A percentile compares a stretch with the other conserved stretches of the same genome.
These are phyloP conservation scores for Leccinum olivaceopallidum DNA, from an alignment of 768 basidiomycete species.

Conservation along the genomic window DNA sequence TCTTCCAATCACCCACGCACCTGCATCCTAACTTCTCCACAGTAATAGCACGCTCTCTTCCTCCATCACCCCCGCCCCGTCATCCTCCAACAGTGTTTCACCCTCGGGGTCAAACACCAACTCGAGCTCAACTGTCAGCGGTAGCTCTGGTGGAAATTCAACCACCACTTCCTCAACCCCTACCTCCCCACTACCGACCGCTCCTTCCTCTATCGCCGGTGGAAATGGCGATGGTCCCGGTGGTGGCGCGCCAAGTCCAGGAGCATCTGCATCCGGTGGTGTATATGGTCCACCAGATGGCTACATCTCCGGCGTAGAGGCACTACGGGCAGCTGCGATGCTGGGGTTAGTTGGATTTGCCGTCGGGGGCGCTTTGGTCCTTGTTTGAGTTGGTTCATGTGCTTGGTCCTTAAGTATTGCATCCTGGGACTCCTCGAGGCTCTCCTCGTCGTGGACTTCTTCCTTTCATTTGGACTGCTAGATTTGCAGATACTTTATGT, in stretches of 20 bases:
- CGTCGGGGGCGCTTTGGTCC: constrained; percentile 49
- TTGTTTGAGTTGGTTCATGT: constrained; percentile 35
- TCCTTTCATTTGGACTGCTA: constrained; percentile 21
- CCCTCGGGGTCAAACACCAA: constrained; percentile 24
- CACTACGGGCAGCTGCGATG: constrained; percentile 46
- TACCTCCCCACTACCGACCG: constrained; percentile 46
- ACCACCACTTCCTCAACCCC: constrained; percentile 27
- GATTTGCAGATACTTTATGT: constrained; percentile 22
- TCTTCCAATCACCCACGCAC: constrained; percentile 16
- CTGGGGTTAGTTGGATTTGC: constrained; percentile 46
- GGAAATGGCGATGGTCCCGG: constrained; percentile 45
- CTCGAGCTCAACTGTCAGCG: constrained; percentile 20
- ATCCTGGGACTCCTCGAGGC: constrained; percentile 10
- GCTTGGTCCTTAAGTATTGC: constrained; percentile 7
- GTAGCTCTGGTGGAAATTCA: constrained; percentile 29
- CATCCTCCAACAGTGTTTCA: constrained; percentile 24
- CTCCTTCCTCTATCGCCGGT: constrained; percentile 52
- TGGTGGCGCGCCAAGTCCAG: constrained; percentile 57
- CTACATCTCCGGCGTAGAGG: constrained; percentile 59
- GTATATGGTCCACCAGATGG: constrained; percentile 67
- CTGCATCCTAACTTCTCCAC: constrained; percentile 40
- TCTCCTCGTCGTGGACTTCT: constrained; percentile 15
- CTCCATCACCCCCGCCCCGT: constrained; percentile 47
- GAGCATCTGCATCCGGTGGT: constrained; percentile 43
- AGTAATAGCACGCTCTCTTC: constrained; percentile 43